Conservation (phyloP, 345 rosid genomes). For the Mangifera indica region DNA sequence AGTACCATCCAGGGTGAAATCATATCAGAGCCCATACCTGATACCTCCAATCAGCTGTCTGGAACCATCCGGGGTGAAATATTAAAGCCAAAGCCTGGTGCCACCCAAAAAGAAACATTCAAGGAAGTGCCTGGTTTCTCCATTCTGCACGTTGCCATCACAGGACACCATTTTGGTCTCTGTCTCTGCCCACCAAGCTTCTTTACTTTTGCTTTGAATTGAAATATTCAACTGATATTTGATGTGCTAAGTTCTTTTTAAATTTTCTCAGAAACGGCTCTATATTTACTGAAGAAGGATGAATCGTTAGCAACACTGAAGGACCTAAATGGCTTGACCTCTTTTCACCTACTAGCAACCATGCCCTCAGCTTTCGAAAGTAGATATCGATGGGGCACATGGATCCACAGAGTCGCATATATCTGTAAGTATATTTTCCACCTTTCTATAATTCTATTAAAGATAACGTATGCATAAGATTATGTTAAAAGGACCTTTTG, state of each 20-base stretch:
- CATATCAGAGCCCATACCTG: no score
- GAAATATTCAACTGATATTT: background rate
- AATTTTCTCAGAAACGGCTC: background rate
- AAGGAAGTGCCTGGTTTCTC: no score
- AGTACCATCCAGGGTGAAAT: no score
- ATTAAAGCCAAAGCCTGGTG: no score
- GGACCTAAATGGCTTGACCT: background rate
- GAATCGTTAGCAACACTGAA: background rate
- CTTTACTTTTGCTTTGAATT: no score
- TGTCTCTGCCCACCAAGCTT: background rate
- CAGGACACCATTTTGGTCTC: no score
- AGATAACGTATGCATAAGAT: no score
- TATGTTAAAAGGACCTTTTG: no score
- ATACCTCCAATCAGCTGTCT: conserved; percentile 24
- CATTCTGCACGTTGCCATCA: no score
- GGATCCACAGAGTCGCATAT: background rate
- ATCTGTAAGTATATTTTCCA: background rate
- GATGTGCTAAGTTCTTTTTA: background rate
- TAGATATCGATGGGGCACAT: background rate
- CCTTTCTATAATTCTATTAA: no score
- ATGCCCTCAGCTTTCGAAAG: background rate
- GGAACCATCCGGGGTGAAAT: no score
- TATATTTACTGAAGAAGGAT: background rate
- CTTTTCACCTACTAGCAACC: background rate
- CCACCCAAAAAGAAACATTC: no score